Evolutionary conservation across 352 stramenopile genomes (phyloP).

Genomic region (Globisporangium megalacanthum): DNA sequence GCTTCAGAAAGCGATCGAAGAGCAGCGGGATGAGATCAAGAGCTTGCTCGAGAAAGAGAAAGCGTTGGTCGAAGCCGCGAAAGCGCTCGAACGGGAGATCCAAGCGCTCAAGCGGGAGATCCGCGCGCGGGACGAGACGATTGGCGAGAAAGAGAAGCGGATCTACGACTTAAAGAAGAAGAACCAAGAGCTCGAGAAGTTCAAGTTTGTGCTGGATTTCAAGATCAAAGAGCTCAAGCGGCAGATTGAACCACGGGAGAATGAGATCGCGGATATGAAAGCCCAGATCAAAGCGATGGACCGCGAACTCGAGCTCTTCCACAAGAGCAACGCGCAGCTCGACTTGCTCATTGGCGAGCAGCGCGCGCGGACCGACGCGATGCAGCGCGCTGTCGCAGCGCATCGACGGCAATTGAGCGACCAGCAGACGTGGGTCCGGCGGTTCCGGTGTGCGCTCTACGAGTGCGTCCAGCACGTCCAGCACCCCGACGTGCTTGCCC

Average conservation of each 20-base stretch:
- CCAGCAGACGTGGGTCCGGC: slow-evolving; percentile 57
- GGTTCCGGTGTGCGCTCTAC: slow-evolving; percentile 86
- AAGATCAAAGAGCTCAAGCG: slow-evolving; percentile 97
- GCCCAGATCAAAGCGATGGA: slow-evolving; percentile 96
- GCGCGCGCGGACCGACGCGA: slow-evolving; percentile 89
- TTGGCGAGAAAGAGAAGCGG: slow-evolving; percentile 94
- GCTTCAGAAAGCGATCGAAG: slow-evolving; percentile 92
- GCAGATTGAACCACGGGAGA: slow-evolving; percentile 94
- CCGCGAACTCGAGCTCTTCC: slow-evolving; percentile 91
- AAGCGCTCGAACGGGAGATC: slow-evolving; percentile 91
- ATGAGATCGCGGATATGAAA: slow-evolving; percentile 94
- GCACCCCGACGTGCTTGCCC: slow-evolving; percentile 72
- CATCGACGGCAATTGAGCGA: slow-evolving; percentile 53
- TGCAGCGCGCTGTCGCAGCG: slow-evolving; percentile 72
- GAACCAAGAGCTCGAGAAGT: slow-evolving; percentile 96
- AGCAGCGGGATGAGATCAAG: slow-evolving; percentile 93
- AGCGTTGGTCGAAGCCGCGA: slow-evolving; percentile 90
- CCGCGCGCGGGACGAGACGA: slow-evolving; percentile 90
- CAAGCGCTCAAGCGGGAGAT: slow-evolving; percentile 86
- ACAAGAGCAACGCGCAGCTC: slow-evolving; percentile 92
- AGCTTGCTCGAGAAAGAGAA: slow-evolving; percentile 89
- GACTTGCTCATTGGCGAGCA: slow-evolving; percentile 94
- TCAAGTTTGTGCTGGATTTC: slow-evolving; percentile 97
- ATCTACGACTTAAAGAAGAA: slow-evolving; percentile 98
- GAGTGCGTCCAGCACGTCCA: slow-evolving; percentile 72